Percentiles rank a stretch among this genome's conserved stretches.
phyloP scores from a whole-genome alignment of 2,329 filamentous ascomycete species.

The Diplodia mutila region DNA sequence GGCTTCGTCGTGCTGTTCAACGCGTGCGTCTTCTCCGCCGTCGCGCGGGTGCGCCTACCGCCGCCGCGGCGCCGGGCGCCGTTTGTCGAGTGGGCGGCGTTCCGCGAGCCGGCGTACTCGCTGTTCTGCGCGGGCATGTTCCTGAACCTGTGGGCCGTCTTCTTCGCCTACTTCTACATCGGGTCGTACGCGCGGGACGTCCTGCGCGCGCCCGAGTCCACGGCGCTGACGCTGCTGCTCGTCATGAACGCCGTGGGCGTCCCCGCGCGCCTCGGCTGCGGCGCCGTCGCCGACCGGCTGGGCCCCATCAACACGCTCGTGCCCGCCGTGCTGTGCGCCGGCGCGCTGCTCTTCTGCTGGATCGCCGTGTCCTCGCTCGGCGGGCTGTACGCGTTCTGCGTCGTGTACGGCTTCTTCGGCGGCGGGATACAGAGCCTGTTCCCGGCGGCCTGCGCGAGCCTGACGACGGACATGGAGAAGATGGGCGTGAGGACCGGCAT shows the following conservation, averaged over 20 bases:
- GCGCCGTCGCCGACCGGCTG: constrained; percentile 47
- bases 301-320: constrained; percentile 50
- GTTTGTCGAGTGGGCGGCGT: constrained; percentile 60
- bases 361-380: constrained; percentile 43
- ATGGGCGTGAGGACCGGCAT: constrained; percentile 50
- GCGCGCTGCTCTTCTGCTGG: constrained; percentile 52
- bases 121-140: constrained; percentile 51
- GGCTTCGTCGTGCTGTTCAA: constrained; percentile 48
- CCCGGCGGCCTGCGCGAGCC: constrained; percentile 47
- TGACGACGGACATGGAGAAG: constrained; percentile 47
- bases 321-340: constrained; percentile 42
- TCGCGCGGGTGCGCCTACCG: constrained; percentile 50
- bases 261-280: constrained; percentile 54
- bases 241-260: constrained; percentile 58
- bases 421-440: constrained; percentile 52
- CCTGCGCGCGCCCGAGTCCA: constrained; percentile 46
- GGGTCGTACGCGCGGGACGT: constrained; percentile 28
- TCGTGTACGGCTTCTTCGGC: constrained; percentile 53
- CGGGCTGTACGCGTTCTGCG: constrained; percentile 49
- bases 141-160: constrained; percentile 54
- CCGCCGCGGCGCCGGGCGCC: constrained; percentile 51
- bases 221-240: constrained; percentile 54
- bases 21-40: constrained; percentile 36
- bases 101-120: constrained; percentile 58
- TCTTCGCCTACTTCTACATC: constrained; percentile 61